Evolutionary conservation across 768 basidiomycete species (phyloP), one percentile per base, ranked within the genome.

Genomic region (Mycena haematopus): DNA sequence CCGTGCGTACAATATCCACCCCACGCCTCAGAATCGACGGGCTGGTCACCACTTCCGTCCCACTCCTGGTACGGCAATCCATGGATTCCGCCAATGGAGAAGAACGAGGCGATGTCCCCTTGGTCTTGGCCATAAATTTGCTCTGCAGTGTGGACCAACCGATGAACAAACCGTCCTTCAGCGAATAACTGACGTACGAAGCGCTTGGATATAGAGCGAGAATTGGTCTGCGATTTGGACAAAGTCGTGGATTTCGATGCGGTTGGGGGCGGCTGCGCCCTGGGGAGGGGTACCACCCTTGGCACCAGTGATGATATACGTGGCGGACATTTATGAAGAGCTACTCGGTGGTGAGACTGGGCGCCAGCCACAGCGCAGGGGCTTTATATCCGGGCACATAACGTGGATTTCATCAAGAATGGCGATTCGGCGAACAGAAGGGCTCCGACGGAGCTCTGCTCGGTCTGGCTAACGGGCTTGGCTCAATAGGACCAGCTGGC

Each of bases 1-100:
- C 81, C 81, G 68, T 87, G 86, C 19, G 78, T 79, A 68, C 84
- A 86, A 65, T 86, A 86, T 4, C 84, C 85, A n/a, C 75, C 72
- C 74, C 74, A 79, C 9, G 63, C 60, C 9, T 70, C 63, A 0
- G 65, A 60, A 17, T 69, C 50, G 15, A 68, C 71, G 1, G 77
- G 70, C 29, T 70, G 25, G 22, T 70, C 67, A 7, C 74, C 77
- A 11, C 76, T 72, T 14, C 76, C 80, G 54, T 82, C 76, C 82
- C 82, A 86, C 0, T 70, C 65, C 10, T 72, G 69, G 60, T 75
- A 80, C 0, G 85, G 85, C 24, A 80, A 68, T 7, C 84, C 85
- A 62, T 86, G 85, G 59, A 86, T 84, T 19, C 82, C 82, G 3
- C 74, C 78, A 42, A 86, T 74, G 45, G 76, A 73, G 71, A 80